Percentiles rank a stretch among this genome's conserved stretches.
These are phyloP conservation scores for Aspergillus haitiensis DNA, from an alignment of 495 filamentous ascomycete genomes.

Conservation along the genomic window DNA sequence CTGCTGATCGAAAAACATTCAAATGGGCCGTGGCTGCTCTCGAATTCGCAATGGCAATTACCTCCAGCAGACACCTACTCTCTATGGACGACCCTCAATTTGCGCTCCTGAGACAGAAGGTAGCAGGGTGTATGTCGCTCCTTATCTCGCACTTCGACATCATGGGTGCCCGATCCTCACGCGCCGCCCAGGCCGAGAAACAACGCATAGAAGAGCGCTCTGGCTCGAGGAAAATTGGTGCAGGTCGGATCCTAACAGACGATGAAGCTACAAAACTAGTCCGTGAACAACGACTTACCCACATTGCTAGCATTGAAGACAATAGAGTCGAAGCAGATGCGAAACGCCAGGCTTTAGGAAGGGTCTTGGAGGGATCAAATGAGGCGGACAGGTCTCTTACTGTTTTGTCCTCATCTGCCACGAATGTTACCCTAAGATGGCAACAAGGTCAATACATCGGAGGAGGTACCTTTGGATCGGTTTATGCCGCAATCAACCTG, in stretches of 20 bases:
- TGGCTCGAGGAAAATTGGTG: constrained; percentile 70
- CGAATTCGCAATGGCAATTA: constrained; percentile 97
- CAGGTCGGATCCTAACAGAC: constrained; percentile 77
- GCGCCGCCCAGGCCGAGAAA: constrained; percentile 90
- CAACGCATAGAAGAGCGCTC: constrained; percentile 74
- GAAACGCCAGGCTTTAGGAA: constrained; percentile 85
- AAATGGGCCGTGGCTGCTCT: constrained; percentile 93
- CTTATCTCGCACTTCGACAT: constrained; percentile 99
- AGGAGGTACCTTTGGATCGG: constrained; percentile 94
- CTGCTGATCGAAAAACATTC: constrained; percentile 94
- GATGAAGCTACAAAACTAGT: constrained; percentile 76
- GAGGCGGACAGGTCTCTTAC: constrained; percentile 94
- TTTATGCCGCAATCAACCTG: constrained; percentile 95
- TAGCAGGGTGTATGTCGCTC: constrained; percentile 95
- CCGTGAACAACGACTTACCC: constrained; percentile 67
- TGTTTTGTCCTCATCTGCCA: constrained; percentile 87
- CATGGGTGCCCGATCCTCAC: constrained; percentile 89
- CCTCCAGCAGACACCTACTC: constrained; percentile 84
- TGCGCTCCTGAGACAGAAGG: constrained; percentile 74
- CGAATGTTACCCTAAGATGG: constrained; percentile 93
- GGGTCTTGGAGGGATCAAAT: constrained; percentile 89
- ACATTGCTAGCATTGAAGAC: constrained; percentile 74
- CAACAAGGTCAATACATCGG: constrained; percentile 97
- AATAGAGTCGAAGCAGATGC: constrained; percentile 72
- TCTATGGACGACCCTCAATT: constrained; percentile 86